Evolutionary conservation across 768 basidiomycete genomes (phyloP).

Genomic region (Sarcodon aspratus): DNA sequence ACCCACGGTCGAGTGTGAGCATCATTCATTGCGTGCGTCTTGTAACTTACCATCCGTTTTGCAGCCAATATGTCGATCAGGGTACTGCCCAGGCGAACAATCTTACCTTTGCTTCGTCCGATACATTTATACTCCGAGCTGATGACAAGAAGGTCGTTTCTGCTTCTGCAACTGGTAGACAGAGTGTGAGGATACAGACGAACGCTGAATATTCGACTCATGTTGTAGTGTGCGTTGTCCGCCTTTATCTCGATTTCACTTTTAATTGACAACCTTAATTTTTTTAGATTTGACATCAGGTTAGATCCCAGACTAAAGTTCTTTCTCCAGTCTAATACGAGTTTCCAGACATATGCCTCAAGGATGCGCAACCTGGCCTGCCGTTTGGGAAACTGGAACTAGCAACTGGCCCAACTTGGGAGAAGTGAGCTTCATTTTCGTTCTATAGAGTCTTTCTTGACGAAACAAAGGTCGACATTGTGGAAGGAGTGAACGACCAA

Average conservation of each 20-base stretch:
- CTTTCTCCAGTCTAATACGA: conserved; percentile 27
- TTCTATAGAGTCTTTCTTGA: no score
- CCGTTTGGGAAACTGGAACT: conserved; percentile 38
- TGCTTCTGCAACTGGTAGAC: conserved; percentile 39
- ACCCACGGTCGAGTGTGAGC: conserved; percentile 59
- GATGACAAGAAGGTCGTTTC: conserved; percentile 37
- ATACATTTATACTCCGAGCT: conserved; percentile 44
- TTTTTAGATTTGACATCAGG: no score
- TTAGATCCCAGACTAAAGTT: conserved; percentile 8
- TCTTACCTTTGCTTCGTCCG: conserved; percentile 41
- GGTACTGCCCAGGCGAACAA: conserved; percentile 40
- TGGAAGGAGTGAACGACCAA: conserved; percentile 49
- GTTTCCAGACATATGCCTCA: conserved; percentile 50
- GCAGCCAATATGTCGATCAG: conserved; percentile 32
- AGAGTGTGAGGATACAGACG: conserved; percentile 33
- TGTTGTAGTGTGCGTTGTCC: no score
- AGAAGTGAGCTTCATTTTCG: conserved; percentile 5
- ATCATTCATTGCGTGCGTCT: background rate
- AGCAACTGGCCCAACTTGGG: conserved; percentile 37
- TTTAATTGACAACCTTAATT: no score
- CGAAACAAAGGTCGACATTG: conserved; percentile 21
- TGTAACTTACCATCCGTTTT: background rate
- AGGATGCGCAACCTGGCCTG: conserved; percentile 41
- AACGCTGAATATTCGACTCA: no score
- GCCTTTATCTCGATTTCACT: no score